Evolutionary conservation across 2,329 filamentous ascomycete genomes (phyloP).

Genomic region (Fusarium ambrosium): DNA sequence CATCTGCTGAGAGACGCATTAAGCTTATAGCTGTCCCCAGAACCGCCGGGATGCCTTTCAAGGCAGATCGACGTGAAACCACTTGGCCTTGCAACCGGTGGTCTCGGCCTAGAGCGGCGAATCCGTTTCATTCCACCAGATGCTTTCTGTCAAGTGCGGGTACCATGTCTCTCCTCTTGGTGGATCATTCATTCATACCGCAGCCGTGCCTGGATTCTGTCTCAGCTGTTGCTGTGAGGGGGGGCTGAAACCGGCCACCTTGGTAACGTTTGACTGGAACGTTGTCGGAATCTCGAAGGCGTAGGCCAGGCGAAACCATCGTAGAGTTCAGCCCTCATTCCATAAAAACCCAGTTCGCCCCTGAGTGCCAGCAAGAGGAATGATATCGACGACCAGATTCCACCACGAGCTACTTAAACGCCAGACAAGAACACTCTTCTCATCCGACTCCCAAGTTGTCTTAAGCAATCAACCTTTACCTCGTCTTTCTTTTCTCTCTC

Average conservation of each 20-base stretch:
- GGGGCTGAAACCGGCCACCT: constrained; percentile 9
- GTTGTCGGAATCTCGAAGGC: constrained; percentile 1
- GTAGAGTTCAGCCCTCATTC: background rate
- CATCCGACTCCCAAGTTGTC: background rate
- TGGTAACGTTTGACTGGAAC: constrained; percentile 3
- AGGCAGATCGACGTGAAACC: background rate
- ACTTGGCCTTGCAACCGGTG: background rate
- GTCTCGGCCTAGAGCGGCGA: background rate
- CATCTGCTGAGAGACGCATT: background rate
- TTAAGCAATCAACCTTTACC: constrained; percentile 1
- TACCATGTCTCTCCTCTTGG: background rate
- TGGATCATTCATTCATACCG: background rate
- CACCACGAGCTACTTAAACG: background rate
- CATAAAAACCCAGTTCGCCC: constrained; percentile 7
- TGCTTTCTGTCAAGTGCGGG: background rate
- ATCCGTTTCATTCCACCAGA: background rate
- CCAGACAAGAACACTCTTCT: constrained; percentile 23
- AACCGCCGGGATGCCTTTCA: background rate
- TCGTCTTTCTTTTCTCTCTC: constrained; percentile 20
- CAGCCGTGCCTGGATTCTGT: background rate
- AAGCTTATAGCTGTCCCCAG: background rate
- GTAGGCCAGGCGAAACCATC: background rate
- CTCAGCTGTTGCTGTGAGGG: background rate
- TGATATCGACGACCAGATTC: constrained; percentile 3
- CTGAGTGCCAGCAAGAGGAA: background rate